Base-by-base conservation (phyloP, 2,329 filamentous ascomycete genomes). In the Trichoderma gracile region DNA sequence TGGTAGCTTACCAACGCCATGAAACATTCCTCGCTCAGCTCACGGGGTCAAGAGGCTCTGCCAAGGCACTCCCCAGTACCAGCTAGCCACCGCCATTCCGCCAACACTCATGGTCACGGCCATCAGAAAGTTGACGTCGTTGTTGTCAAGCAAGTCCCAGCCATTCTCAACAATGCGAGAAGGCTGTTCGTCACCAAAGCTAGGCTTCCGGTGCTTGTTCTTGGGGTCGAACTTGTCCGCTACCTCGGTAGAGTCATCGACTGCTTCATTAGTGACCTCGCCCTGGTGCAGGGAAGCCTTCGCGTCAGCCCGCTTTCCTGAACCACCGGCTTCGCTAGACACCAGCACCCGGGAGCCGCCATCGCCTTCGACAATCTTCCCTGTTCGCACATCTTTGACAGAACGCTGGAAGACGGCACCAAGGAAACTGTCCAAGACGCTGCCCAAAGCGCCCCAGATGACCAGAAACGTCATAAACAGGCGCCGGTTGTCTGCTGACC, bases 51-150 rank as follows among this genome's bases (percentile, higher is more conserved):
- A 19, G 14, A 66, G 61, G 21, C 38, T 65, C 50, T 66, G 62
- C 50, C 63, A 47, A 15, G 85, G 82, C 25, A 88, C 72, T 5
- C 77, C 80, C 86, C 87, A 89, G 66, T 84, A 82, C 84, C 82
- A 86, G 50, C 81, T 78, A 33, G 84, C 87, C 40, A 86, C 77
- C 0, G 78, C 80, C 86, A 98, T 96, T 5, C 88, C 90, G 5
- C 89, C 86, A 19, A 93, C 68, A 73, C 91, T 97, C 85, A 96
- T 93, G 5, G 82, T 81, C 15, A 86, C 82, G 0, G 94, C 93
- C 94, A 97, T 98, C 64, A 94, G 76, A 65, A 97, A 86, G 76
- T 99, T 99, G 71, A 99, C 93, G 62, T 91, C 90, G 76, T 99
- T 99, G 76, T 99, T 99, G 76, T 96, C 93, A 64, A 99, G 80